Conservation (phyloP, 108 stramenopile genomes). For the Nannochloropsis granulata region DNA sequence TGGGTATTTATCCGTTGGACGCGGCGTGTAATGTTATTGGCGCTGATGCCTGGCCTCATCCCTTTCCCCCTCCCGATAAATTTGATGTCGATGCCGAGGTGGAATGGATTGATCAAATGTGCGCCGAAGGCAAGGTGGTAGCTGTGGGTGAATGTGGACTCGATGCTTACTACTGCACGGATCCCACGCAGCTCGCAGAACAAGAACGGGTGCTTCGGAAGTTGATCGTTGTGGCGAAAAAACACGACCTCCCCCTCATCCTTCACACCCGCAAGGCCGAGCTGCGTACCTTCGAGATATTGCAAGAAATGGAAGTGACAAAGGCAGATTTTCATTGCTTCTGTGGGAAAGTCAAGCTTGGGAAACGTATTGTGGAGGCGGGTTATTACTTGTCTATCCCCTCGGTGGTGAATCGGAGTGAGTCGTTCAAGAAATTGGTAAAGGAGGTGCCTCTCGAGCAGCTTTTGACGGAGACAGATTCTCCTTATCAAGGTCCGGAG, state of each 20-base stretch:
- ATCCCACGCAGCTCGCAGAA: not conserved
- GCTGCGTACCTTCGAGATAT: slow-evolving; percentile 11
- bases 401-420: not conserved
- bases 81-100: slow-evolving; percentile 27
- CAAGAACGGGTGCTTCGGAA: slow-evolving; percentile 19
- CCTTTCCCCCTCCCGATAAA: slow-evolving; percentile 1
- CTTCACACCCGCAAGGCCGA: slow-evolving; percentile 29
- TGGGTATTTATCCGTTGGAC: slow-evolving; percentile 20
- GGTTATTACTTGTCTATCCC: slow-evolving; percentile 24
- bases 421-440: slow-evolving; percentile 7
- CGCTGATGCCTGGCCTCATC: slow-evolving; percentile 2
- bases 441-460: slow-evolving; percentile 21
- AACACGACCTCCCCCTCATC: slow-evolving; percentile 19
- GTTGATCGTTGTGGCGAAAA: not conserved
- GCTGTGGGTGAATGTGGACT: slow-evolving; percentile 29
- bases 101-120: slow-evolving; percentile 8
- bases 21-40: slow-evolving; percentile 9
- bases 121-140: not conserved
- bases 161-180: slow-evolving; percentile 6
- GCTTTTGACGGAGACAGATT: slow-evolving; percentile 32
- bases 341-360: slow-evolving; percentile 19
- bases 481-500: slow-evolving; percentile 28
- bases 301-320: not conserved
- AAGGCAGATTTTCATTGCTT: slow-evolving; percentile 29
- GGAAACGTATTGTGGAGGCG: slow-evolving; percentile 12